Percentiles rank a stretch among this genome's conserved stretches.
Evolutionary conservation across 768 basidiomycete genomes (phyloP).

Genomic region (Lentinula sp.): DNA sequence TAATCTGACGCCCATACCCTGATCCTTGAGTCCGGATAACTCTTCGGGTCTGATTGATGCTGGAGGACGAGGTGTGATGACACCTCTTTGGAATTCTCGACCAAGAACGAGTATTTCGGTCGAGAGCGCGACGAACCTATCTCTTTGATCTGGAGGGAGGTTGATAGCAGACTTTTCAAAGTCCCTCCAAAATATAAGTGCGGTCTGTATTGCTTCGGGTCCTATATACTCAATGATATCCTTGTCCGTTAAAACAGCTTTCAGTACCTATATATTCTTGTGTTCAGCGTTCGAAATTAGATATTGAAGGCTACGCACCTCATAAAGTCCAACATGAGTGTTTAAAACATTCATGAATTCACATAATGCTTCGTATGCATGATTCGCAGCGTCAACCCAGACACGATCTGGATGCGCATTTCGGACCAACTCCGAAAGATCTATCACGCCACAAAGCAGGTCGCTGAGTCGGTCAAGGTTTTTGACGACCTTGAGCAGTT

Average conservation of each 20-base stretch:
- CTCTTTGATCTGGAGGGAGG: slow-evolving; percentile 69
- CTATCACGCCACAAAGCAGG: slow-evolving; percentile 92
- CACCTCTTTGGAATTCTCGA: slow-evolving; percentile 75
- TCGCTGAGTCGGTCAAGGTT: slow-evolving; percentile 96
- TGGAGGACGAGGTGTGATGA: slow-evolving; percentile 56
- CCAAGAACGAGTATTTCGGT: slow-evolving; percentile 87
- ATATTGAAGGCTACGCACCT: slow-evolving; percentile 46
- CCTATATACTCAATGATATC: slow-evolving; percentile 60
- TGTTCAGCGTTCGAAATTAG: slow-evolving; percentile 5
- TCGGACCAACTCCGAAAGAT: slow-evolving; percentile 89
- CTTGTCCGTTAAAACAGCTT: slow-evolving; percentile 61
- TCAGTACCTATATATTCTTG: slow-evolving; percentile 50
- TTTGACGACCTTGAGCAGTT: slow-evolving; percentile 85
- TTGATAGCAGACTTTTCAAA: slow-evolving; percentile 97
- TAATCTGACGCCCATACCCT: slow-evolving; percentile 69
- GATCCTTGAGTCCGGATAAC: slow-evolving; percentile 66
- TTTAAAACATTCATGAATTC: slow-evolving; percentile 98
- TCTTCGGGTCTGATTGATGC: slow-evolving; percentile 64
- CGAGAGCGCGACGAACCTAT: slow-evolving; percentile 83
- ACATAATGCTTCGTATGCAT: slow-evolving; percentile 86
- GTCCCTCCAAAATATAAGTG: slow-evolving; percentile 91
- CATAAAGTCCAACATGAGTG: slow-evolving; percentile 85
- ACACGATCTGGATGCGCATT: slow-evolving; percentile 85
- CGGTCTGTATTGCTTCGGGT: slow-evolving; percentile 78
- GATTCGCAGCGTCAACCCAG: slow-evolving; percentile 83